Percentiles rank a stretch among this genome's conserved stretches.
These are phyloP conservation scores for Leccinum pachyderme DNA, from an alignment of 1,284 basidiomycete genomes.

Conservation along the genomic window DNA sequence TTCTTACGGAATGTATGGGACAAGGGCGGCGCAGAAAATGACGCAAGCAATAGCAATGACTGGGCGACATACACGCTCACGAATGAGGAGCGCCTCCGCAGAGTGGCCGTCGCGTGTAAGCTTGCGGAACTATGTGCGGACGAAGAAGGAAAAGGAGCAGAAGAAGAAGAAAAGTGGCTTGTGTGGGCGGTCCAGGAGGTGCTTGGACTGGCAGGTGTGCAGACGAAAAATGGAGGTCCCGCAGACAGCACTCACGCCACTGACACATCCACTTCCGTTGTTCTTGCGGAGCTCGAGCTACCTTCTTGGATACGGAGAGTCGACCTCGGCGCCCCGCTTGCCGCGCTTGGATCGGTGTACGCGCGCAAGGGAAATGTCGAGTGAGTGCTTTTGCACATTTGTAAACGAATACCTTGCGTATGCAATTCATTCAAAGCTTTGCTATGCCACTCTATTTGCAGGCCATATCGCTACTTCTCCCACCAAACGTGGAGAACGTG, in stretches of 20 bases:
- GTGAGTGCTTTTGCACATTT: conserved; percentile 41
- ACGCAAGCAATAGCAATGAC: not conserved
- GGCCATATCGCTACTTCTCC: conserved; percentile 63
- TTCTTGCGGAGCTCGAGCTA: conserved; percentile 53
- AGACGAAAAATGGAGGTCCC: not conserved
- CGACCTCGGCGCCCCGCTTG: conserved; percentile 69
- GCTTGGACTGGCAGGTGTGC: conserved; percentile 39
- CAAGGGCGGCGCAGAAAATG: conserved; percentile 8
- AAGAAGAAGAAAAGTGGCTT: conserved; percentile 56
- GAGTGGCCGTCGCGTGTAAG: conserved; percentile 63
- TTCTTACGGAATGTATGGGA: conserved; percentile 47
- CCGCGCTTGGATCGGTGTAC: conserved; percentile 66
- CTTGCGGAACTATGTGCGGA: conserved; percentile 57
- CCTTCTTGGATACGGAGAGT: conserved; percentile 59
- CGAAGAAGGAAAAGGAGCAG: conserved; percentile 23
- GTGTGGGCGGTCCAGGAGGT: conserved; percentile 63
- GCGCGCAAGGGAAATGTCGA: conserved; percentile 54
- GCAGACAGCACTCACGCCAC: not conserved
- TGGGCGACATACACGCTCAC: conserved; percentile 33
- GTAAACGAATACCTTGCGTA: not conserved
- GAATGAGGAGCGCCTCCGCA: conserved; percentile 53
- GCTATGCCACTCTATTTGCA: conserved; percentile 67
- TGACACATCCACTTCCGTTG: conserved; percentile 6
- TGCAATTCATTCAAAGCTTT: conserved; percentile 41
- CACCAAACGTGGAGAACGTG: conserved; percentile 40